Evolutionary conservation across 768 basidiomycete genomes (phyloP).

Genomic region (Phaeolepiota aurea): DNA sequence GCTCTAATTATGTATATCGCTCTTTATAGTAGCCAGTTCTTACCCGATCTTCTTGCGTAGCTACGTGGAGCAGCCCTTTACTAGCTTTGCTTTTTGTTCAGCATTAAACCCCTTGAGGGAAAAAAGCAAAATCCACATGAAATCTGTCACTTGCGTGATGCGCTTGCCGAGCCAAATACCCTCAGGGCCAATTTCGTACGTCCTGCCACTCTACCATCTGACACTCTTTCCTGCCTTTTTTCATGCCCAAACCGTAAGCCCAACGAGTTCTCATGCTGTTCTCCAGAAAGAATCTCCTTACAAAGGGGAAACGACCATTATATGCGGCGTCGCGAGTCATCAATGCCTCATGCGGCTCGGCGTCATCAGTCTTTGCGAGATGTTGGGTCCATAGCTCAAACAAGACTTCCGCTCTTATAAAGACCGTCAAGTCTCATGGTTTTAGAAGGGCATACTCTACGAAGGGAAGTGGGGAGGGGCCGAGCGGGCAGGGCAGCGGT

Average conservation of each 20-base stretch:
- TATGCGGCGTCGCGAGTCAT: constrained; percentile 50
- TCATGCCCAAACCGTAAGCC: constrained; percentile 4
- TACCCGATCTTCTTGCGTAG: too few species aligned
- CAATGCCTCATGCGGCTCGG: constrained; percentile 38
- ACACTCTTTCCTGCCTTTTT: not conserved
- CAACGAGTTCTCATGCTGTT: constrained; percentile 28
- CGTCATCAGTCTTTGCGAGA: constrained; percentile 38
- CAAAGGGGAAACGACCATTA: constrained; percentile 45
- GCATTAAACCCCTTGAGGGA: too few species aligned
- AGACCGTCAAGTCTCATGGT: constrained; percentile 31
- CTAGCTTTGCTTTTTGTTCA: too few species aligned
- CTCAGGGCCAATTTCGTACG: constrained; percentile 4
- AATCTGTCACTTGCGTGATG: not conserved
- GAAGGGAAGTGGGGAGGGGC: constrained; percentile 19
- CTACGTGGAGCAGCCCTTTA: too few species aligned
- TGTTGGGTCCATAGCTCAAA: constrained; percentile 48
- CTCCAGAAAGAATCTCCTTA: constrained; percentile 42
- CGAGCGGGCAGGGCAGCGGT: constrained; percentile 11
- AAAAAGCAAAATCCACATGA: too few species aligned
- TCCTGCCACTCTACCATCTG: not conserved
- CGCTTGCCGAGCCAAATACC: not conserved
- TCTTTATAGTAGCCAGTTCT: constrained; percentile 2
- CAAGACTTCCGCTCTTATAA: constrained; percentile 40
- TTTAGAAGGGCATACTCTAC: constrained; percentile 31
- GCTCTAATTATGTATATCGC: not conserved